Percentiles rank a stretch among this genome's conserved stretches.
Conservation (phyloP, 75 land plant species). For the Sequoia sempervirens region DNA sequence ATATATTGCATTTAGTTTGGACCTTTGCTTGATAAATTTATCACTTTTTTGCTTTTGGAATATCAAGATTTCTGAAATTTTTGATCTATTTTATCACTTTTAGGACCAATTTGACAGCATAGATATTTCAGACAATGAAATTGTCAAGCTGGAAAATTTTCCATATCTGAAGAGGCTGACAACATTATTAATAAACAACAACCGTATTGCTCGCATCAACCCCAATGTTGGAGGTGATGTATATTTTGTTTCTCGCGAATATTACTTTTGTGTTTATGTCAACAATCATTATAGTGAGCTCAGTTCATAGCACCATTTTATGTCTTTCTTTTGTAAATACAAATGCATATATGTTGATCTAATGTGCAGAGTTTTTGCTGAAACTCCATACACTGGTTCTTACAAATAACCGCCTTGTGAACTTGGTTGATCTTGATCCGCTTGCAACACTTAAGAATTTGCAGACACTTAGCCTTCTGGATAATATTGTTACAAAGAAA, state of each 20-base stretch:
- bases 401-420: conserved; percentile 89
- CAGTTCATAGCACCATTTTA: not conserved
- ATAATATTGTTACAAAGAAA: conserved; percentile 83
- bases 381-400: conserved; percentile 88
- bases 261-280: not conserved
- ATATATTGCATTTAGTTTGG: not conserved
- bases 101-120: conserved; percentile 98
- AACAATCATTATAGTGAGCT: not conserved
- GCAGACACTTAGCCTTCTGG: conserved; percentile 78
- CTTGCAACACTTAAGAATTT: conserved; percentile 74
- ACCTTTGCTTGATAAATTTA: not conserved
- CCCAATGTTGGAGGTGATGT: conserved; percentile 78
- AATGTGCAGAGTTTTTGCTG: conserved; percentile 78
- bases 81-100: not conserved
- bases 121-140: conserved; percentile 97
- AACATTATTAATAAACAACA: conserved; percentile 85
- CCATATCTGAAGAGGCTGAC: conserved; percentile 79
- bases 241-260: not conserved
- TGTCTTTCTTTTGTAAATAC: not conserved
- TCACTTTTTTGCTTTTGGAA: not conserved
- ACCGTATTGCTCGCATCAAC: conserved; percentile 93
- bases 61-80: not conserved
- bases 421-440: conserved; percentile 93
- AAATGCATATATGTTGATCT: conserved; percentile 4
- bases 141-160: conserved; percentile 95